Percentiles rank a stretch among this genome's conserved stretches.
phyloP scores from a whole-genome alignment of 768 basidiomycete species.

The Mycena amicta region DNA sequence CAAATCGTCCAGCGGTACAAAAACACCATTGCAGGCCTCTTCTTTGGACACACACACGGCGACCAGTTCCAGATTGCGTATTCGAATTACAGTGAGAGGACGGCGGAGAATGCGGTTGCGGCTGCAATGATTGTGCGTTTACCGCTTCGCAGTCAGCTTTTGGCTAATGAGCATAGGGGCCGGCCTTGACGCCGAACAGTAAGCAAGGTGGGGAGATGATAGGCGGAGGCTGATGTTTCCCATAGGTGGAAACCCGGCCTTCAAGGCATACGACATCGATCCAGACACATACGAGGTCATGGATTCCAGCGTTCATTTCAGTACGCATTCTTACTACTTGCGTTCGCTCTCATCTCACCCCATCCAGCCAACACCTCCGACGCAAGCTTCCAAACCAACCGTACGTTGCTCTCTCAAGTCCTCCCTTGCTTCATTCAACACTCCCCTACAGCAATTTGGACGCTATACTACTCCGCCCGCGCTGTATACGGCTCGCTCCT shows the following conservation, averaged over 20 bases:
- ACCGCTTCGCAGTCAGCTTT: background rate
- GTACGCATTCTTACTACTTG: slow-evolving; percentile 25
- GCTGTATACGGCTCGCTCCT: slow-evolving; percentile 36
- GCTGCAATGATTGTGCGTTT: slow-evolving; percentile 27
- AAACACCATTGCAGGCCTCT: slow-evolving; percentile 39
- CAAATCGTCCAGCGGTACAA: slow-evolving; percentile 42
- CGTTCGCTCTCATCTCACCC: background rate
- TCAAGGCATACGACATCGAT: slow-evolving; percentile 45
- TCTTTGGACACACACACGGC: slow-evolving; percentile 39
- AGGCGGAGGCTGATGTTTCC: background rate
- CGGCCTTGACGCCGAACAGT: background rate
- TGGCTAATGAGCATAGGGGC: background rate
- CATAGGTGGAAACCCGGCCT: slow-evolving; percentile 40
- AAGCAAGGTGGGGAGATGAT: background rate
- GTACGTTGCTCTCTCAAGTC: background rate
- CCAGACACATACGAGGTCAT: slow-evolving; percentile 45
- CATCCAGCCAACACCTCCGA: slow-evolving; percentile 28
- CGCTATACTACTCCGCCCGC: slow-evolving; percentile 40
- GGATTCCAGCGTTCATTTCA: slow-evolving; percentile 36
- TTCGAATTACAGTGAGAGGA: slow-evolving; percentile 30
- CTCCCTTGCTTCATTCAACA: background rate
- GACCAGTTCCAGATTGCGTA: slow-evolving; percentile 41
- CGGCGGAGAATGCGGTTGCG: slow-evolving; percentile 25
- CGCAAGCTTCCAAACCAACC: slow-evolving; percentile 28
- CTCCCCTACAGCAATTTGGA: slow-evolving; percentile 30